Conservation (phyloP, 1,139 yeast genomes). For the Geotrichum fermentans region DNA sequence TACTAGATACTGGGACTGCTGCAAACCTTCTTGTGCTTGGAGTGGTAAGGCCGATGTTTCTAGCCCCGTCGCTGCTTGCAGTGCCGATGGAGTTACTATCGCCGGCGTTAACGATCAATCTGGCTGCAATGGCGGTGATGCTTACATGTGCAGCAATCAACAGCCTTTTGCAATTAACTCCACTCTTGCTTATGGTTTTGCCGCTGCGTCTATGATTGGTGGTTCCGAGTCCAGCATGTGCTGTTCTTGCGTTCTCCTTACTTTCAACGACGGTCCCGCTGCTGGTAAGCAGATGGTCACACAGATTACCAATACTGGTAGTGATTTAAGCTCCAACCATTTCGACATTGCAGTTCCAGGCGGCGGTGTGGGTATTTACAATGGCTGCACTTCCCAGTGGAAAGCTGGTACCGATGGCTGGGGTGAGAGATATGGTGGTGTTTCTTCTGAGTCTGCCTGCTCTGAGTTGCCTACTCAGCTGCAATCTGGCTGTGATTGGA, state of each 20-base stretch:
- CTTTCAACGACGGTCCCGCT: slow-evolving; percentile 18
- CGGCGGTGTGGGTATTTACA: slow-evolving; percentile 22
- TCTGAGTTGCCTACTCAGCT: slow-evolving; percentile 18
- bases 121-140: slow-evolving; percentile 22
- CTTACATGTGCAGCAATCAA: slow-evolving; percentile 23
- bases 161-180: slow-evolving; percentile 21
- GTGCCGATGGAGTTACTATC: slow-evolving; percentile 20
- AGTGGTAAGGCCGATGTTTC: slow-evolving; percentile 20
- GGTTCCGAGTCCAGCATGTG: slow-evolving; percentile 17
- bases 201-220: slow-evolving; percentile 22
- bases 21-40: slow-evolving; percentile 25
- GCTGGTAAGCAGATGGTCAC: slow-evolving; percentile 22
- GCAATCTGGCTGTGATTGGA: too few species aligned
- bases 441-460: slow-evolving; percentile 20
- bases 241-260: slow-evolving; percentile 22
- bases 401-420: slow-evolving; percentile 15
- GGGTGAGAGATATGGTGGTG: too few species aligned
- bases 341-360: slow-evolving; percentile 24
- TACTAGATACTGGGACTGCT: slow-evolving; percentile 25
- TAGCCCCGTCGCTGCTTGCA: slow-evolving; percentile 21
- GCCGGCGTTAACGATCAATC: slow-evolving; percentile 15
- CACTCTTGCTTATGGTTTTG: slow-evolving; percentile 23
- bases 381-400: slow-evolving; percentile 23
- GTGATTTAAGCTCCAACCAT: slow-evolving; percentile 19
- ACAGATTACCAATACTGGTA: slow-evolving; percentile 25